Conservation (phyloP, 805 yeast species). For the Myxozyma lipomycoides region DNA sequence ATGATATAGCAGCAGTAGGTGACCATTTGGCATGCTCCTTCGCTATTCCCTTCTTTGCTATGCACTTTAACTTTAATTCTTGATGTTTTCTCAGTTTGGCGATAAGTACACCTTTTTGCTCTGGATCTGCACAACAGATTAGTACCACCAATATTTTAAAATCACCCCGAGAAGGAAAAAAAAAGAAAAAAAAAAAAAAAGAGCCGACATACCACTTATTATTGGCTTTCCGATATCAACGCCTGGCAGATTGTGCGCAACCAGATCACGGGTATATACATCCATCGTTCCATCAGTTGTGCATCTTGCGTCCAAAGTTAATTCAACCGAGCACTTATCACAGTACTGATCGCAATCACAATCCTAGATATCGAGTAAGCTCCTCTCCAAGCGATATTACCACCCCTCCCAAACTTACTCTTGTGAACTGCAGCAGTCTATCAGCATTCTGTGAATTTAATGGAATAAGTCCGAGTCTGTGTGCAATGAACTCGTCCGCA, state of each 20-base stretch:
- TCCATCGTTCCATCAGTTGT: slow-evolving; percentile 83
- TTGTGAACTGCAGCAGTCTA: slow-evolving; percentile 36
- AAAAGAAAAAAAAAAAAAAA: neutral
- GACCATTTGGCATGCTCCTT: slow-evolving; percentile 97
- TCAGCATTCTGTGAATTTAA: slow-evolving; percentile 80
- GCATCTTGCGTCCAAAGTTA: slow-evolving; percentile 82
- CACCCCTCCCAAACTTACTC: slow-evolving; percentile 25
- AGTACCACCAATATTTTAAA: neutral
- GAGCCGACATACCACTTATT: slow-evolving; percentile 40
- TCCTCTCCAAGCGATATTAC: too few species aligned
- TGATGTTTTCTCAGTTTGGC: slow-evolving; percentile 91
- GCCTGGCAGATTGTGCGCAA: slow-evolving; percentile 44
- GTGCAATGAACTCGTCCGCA: slow-evolving; percentile 95
- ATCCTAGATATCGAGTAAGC: slow-evolving; percentile 42
- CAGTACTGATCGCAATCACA: slow-evolving; percentile 98
- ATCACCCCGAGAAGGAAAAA: too few species aligned
- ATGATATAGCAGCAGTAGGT: slow-evolving; percentile 91
- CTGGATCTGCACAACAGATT: slow-evolving; percentile 50
- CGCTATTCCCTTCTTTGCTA: slow-evolving; percentile 71
- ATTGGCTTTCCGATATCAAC: slow-evolving; percentile 75
- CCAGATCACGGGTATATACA: slow-evolving; percentile 80
- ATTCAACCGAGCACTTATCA: slow-evolving; percentile 86
- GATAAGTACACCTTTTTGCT: slow-evolving; percentile 78
- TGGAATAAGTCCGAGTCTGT: slow-evolving; percentile 89
- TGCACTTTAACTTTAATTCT: slow-evolving; percentile 81